Base-by-base conservation (phyloP, 2,329 filamentous ascomycete species). In the Acephala macrosclerotiorum region DNA sequence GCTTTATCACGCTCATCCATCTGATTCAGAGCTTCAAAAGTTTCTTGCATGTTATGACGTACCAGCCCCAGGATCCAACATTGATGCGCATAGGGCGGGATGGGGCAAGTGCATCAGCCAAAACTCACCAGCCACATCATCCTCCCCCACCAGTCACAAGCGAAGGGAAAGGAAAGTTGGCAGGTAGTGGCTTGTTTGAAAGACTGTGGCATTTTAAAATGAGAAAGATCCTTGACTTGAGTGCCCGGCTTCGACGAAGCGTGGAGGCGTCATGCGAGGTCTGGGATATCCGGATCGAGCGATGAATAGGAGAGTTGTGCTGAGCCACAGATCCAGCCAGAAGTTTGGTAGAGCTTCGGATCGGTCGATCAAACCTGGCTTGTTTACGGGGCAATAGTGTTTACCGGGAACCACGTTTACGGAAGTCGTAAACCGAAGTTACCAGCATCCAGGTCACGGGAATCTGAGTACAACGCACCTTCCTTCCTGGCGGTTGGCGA, bases 51-150 rank as follows among this genome's bases (percentile, higher is more conserved):
- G 22, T 20, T 5, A 51, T 51, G 47, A 51, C 47, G 47, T 51
- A 26, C 6, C 4, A 47, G 20, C 29, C 9, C 12, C n/a, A 20
- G 47, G 47, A 20, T 51, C 47, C 7, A 51, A 22, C 22, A 29
- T 26, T 49, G 45, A 25, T 20, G 45, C 16, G 42, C 11, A 49
- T 49, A 22, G 20, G 49, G 49, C 22, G 47, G 22, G 8, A 29
- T 51, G 47, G 18, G 49, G 14, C 18, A 18, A 25, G 20, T 22
- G 20, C 45, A 42, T n/a, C 38, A 16, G 12, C 12, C 20, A 22
- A n/a, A 11, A 49, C 18, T 11, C 49, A 53, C 49, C 49, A 53
- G 49, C 49, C 49, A 53, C 49, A 53, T 53, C 49, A 53, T 53
- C 49, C 49, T 29, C 22, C 47, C n/a, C 47, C 45, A 49, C 45